phyloP scores from a whole-genome alignment of 805 yeast species.

The Hemisphaericaspora nanyangensis region DNA sequence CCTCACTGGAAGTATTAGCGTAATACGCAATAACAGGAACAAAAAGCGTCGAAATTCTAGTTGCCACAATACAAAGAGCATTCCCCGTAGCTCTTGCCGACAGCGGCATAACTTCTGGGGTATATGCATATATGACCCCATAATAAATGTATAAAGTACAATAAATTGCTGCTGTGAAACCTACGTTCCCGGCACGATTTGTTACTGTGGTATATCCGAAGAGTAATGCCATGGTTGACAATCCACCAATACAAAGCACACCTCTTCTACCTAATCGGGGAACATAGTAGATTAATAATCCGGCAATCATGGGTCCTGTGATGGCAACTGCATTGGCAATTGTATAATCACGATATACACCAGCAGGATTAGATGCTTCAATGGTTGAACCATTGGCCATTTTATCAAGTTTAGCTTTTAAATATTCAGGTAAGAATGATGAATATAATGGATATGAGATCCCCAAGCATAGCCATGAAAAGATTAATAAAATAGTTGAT shows the following conservation, averaged over 20 bases:
- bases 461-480: conserved; percentile 57
- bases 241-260: conserved; percentile 51
- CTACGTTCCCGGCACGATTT: conserved; percentile 39
- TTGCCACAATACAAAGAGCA: conserved; percentile 30
- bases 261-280: conserved; percentile 51
- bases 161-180: conserved; percentile 51
- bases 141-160: conserved; percentile 35
- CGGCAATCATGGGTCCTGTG: conserved; percentile 29
- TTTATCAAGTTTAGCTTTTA: conserved; percentile 44
- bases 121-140: conserved; percentile 30
- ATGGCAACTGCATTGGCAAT: conserved; percentile 25
- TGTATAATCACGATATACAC: conserved; percentile 24
- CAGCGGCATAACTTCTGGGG: conserved; percentile 36
- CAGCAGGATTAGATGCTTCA: conserved; percentile 21
- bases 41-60: conserved; percentile 30
- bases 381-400: conserved; percentile 52
- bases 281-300: conserved; percentile 15
- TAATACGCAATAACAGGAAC: conserved; percentile 38
- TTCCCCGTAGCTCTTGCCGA: conserved; percentile 35
- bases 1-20: conserved; percentile 22
- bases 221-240: conserved; percentile 52
- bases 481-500: conserved; percentile 34
- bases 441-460: conserved; percentile 51
- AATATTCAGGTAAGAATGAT: conserved; percentile 49
- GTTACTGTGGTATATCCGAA: conserved; percentile 60